Evolutionary conservation across 2,329 filamentous ascomycete genomes (phyloP), one percentile per base, ranked within the genome.

Genomic region (Aspergillus cejpii): DNA sequence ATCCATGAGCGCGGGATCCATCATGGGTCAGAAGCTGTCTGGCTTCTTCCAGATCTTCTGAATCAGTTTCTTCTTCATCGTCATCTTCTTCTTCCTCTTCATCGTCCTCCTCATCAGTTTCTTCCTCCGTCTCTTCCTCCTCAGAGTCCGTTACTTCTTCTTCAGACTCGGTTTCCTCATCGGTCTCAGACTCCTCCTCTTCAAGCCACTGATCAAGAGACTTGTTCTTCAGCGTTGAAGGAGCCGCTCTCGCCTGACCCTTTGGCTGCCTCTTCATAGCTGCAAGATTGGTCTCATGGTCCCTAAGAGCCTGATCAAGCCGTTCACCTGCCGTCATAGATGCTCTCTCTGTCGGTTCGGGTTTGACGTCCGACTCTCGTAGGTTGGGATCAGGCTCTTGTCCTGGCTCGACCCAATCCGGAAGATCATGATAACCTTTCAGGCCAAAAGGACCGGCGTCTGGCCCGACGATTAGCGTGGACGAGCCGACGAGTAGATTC

Each of bases 201-300:
- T 84, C 88, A 45, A 97, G 73, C 90, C 92, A 97, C 63, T 95
- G 88, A 70, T 97, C 89, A 50, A 98, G 70, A 15, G 84, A 87
- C 76, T 94, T 95, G 31, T 80, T 80, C 41, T 81, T 81, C 4
- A 69, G 66, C 12, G 52, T 57, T 6, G 51, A 47, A 4, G 57
- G 49, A 11, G 68, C 52, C 6, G 15, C 44, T 21, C 36, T 43
- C 11, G 38, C 23, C 11, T 27, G 43, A n/a, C 52, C 53, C 33
- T 52, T 49, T 39, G 52, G 50, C 39, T 43, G 36, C 37, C 45
- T 54, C 41, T 44, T 40, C 46, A 44, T 47, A 15, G 56, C 47
- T 6, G 57, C 48, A 26, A 50, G 57, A 23, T 49, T 60, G 42
- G 41, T 59, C 50, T 68, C 62, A 51, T 71, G 68, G 39, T 71